Base-by-base conservation (phyloP, 805 yeast species). In the Myxozyma melibiosi region DNA sequence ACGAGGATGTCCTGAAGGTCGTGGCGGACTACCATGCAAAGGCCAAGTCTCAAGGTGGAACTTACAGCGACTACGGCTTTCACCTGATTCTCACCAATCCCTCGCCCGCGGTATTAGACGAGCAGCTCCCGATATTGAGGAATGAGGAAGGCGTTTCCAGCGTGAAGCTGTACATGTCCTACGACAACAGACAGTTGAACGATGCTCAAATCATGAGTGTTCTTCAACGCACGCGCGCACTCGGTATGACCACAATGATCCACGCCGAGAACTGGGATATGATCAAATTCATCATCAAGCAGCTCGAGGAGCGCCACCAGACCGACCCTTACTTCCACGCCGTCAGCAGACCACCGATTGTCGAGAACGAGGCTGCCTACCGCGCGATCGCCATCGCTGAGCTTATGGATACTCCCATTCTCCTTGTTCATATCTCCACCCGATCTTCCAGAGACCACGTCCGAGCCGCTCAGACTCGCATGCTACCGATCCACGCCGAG, bases 231-330 rank as follows among this genome's bases (percentile, higher is more conserved):
- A 74, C 76, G 6, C 70, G 81, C 40, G 71, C 72, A 48, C 63
- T 74, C 34, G 74, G 76, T 9, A 72, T 78, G 63, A 78, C 82
- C 5, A 75, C 78, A 1, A 77, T 78, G 80, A 73, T 78, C 25
- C 82, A 78, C 61, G 81, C 82, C n/a, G 82, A 78, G 62, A 78
- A 78, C 65, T 72, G 77, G 46, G 82, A 78, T 55, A 72, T 78
- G 45, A 77, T 78, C 43, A 69, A 70, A 28, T 76, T 73, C 61
- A 68, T 76, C 57, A 74, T 71, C 53, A 74, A 74, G 37, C 75
- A 75, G 47, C 66, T 78, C 14, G 74, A 74, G 53, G 68, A 70
- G 56, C 71, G 73, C 51, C 69, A 70, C 2, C 60, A 74, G 60
- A 70, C 73, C 0, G 77, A 73, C 22, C 81, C 82, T 2, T 76